phyloP scores from a whole-genome alignment of 176 grass and related monocot genomes.

The Juncus inflexus region DNA sequence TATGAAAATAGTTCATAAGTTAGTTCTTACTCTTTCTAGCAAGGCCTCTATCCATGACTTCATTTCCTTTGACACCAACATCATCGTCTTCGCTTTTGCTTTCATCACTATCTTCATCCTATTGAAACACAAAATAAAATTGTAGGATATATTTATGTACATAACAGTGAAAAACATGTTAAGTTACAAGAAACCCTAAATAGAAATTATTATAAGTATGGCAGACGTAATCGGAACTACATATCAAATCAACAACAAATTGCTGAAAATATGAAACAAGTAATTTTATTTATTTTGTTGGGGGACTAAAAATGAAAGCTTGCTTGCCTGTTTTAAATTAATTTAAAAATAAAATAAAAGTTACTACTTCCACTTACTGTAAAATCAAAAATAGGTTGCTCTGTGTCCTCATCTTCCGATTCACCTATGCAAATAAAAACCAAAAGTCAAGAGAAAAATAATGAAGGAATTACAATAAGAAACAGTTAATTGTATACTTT shows the following conservation, averaged over 20 bases:
- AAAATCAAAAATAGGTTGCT: conserved; percentile 61
- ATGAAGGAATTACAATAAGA: not conserved
- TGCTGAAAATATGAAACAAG: too few relatives aligned
- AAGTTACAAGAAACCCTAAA: too few relatives aligned
- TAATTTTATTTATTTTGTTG: too few relatives aligned
- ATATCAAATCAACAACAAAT: too few relatives aligned
- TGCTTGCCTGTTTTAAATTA: too few relatives aligned
- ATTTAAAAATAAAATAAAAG: conserved; percentile 14
- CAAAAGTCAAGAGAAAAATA: conserved; percentile 1
- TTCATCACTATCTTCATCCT: conserved; percentile 57
- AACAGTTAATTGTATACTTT: not conserved
- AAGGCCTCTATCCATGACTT: conserved; percentile 41
- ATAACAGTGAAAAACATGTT: too few relatives aligned
- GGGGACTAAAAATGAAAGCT: too few relatives aligned
- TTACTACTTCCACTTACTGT: conserved; percentile 29
- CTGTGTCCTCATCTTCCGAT: conserved; percentile 60
- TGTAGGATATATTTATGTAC: not conserved
- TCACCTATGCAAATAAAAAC: conserved; percentile 23
- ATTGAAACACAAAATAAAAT: conserved; percentile 8
- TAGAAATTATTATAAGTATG: too few relatives aligned
- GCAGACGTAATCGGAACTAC: too few relatives aligned
- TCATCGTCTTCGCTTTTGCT: conserved; percentile 33
- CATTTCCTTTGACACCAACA: conserved; percentile 24
- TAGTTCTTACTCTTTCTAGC: conserved; percentile 70
- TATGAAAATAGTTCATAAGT: not conserved